A percentile compares a stretch with the other conserved stretches of the same genome.
Conservation (phyloP, 192 early-diverging fungal genomes). For the Entomortierella chlamydospora region DNA sequence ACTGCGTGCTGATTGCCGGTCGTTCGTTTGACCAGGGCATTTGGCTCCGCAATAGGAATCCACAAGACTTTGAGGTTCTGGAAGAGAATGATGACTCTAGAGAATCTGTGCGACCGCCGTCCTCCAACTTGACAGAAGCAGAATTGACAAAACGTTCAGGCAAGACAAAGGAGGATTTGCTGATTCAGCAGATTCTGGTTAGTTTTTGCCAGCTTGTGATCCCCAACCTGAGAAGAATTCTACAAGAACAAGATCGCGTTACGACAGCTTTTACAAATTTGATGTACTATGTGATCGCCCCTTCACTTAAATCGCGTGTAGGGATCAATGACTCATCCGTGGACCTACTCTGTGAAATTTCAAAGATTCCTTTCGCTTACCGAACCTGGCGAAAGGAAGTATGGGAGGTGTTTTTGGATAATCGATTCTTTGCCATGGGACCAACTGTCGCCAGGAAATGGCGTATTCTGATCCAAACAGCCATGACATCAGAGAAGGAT, state of each 20-base stretch:
- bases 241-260: slow-evolving; percentile 82
- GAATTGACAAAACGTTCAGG: slow-evolving; percentile 56
- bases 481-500: slow-evolving; percentile 83
- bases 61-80: slow-evolving; percentile 57
- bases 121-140: slow-evolving; percentile 52
- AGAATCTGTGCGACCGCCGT: slow-evolving; percentile 35
- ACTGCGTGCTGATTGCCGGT: slow-evolving; percentile 80
- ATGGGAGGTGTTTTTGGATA: slow-evolving; percentile 82
- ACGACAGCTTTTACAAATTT: slow-evolving; percentile 72
- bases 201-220: slow-evolving; percentile 68
- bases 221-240: slow-evolving; percentile 72
- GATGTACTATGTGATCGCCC: slow-evolving; percentile 86
- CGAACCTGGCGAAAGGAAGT: slow-evolving; percentile 80
- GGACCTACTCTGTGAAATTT: slow-evolving; percentile 70
- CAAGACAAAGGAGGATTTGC: slow-evolving; percentile 71
- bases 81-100: slow-evolving; percentile 49
- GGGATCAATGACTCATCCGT: slow-evolving; percentile 59
- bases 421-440: slow-evolving; percentile 77
- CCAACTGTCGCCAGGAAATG: slow-evolving; percentile 66
- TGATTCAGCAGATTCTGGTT: slow-evolving; percentile 69
- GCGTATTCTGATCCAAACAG: slow-evolving; percentile 73
- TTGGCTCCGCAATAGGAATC: slow-evolving; percentile 64
- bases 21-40: slow-evolving; percentile 80
- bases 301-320: slow-evolving; percentile 67
- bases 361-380: slow-evolving; percentile 70